Conservation (phyloP, 106 monocot species). For the Dioscorea alata region DNA sequence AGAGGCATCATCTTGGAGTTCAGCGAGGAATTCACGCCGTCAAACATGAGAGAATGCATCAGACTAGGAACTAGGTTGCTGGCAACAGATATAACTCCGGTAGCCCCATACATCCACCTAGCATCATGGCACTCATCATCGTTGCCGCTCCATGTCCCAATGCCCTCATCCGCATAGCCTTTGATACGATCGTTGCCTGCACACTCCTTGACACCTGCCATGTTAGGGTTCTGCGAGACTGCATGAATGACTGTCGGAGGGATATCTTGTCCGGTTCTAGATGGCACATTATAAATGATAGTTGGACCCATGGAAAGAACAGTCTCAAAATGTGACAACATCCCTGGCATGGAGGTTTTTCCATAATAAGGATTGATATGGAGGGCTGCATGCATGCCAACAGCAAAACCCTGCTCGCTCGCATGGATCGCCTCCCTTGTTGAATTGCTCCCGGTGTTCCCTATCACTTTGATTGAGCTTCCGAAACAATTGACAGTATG, state of each 20-base stretch:
- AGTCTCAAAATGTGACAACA: conserved; percentile 63
- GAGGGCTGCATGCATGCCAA: conserved; percentile 90
- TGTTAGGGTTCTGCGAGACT: conserved; percentile 41
- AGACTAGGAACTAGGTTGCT: conserved; percentile 76
- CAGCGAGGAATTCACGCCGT: conserved; percentile 36
- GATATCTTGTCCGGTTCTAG: conserved; percentile 83
- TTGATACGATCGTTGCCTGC: conserved; percentile 62
- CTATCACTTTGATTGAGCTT: conserved; percentile 72
- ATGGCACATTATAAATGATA: conserved; percentile 87
- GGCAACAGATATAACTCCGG: conserved; percentile 73
- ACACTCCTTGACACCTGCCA: conserved; percentile 89
- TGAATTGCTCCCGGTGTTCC: conserved; percentile 95
- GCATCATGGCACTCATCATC: conserved; percentile 79
- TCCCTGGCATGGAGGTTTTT: conserved; percentile 74
- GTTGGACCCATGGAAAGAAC: conserved; percentile 89
- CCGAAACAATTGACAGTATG: conserved; percentile 97
- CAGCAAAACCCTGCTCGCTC: conserved; percentile 88
- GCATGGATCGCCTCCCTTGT: conserved; percentile 92
- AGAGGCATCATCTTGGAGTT: conserved; percentile 60
- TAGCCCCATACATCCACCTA: conserved; percentile 78
- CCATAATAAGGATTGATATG: conserved; percentile 97
- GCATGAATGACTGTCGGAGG: conserved; percentile 46
- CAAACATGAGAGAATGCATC: conserved; percentile 68
- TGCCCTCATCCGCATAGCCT: conserved; percentile 44
- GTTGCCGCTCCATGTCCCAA: conserved; percentile 74